phyloP scores from a whole-genome alignment of 345 rosid species.

The Bretschneidera sinensis region DNA sequence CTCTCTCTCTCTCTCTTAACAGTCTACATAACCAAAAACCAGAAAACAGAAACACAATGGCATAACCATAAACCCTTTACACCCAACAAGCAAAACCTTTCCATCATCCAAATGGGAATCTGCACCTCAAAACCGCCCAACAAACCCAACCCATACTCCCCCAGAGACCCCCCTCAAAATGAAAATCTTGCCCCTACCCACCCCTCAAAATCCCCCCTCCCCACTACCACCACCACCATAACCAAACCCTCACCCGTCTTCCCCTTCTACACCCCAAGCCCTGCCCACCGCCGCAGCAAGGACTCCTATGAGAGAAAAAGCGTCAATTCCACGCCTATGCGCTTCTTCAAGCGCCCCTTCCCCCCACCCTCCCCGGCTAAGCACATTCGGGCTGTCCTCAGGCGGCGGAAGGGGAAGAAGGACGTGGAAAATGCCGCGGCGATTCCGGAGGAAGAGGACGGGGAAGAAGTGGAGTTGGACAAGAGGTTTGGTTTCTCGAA shows the following conservation, averaged over 20 bases:
- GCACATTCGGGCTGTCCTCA: conserved; percentile 71
- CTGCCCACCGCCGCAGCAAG: conserved; percentile 53
- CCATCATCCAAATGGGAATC: conserved; percentile 45
- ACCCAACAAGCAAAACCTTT: neutral
- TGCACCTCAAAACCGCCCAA: conserved; percentile 69
- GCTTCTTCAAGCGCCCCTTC: conserved; percentile 61
- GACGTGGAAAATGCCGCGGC: conserved; percentile 25
- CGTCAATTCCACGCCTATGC: conserved; percentile 60
- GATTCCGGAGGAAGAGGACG: conserved; percentile 38
- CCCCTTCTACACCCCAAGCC: conserved; percentile 65
- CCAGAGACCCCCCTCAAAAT: conserved; percentile 27
- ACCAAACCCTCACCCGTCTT: conserved; percentile 43
- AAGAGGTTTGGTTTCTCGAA: conserved; percentile 90
- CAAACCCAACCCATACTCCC: conserved; percentile 62
- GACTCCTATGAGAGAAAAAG: conserved; percentile 36
- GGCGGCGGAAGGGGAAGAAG: conserved; percentile 48
- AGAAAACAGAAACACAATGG: neutral
- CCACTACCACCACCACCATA: conserved; percentile 19
- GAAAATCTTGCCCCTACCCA: conserved; percentile 29
- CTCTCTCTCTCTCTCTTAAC: conserved; percentile 12
- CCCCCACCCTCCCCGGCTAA: conserved; percentile 96
- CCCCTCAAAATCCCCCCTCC: conserved; percentile 23
- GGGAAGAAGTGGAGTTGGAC: conserved; percentile 57
- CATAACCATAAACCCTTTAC: too few relatives aligned
- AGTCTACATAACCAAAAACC: neutral